These are phyloP conservation scores for Hypholoma fasciculare DNA, from an alignment of 768 basidiomycete species.

Conservation along the genomic window DNA sequence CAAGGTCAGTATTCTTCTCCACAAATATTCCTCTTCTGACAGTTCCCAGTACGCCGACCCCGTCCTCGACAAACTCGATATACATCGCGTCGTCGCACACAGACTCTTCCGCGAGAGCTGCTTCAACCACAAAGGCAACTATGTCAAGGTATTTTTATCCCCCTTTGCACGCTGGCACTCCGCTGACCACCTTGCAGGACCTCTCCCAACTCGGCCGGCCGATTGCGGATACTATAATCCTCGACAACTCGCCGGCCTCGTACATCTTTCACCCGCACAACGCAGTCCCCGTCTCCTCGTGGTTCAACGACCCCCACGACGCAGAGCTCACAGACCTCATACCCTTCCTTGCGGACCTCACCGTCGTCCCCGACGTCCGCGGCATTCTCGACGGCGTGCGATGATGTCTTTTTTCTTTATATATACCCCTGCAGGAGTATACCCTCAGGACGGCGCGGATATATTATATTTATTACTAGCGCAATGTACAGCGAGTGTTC, in stretches of 20 bases:
- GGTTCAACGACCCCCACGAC: slow-evolving; percentile 99
- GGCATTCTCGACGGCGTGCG: slow-evolving; percentile 87
- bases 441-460: slow-evolving; percentile 16
- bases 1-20: slow-evolving; percentile 59
- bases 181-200: slow-evolving; percentile 54
- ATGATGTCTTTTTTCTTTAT: slow-evolving; percentile 27
- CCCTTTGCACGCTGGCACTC: neutral
- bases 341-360: slow-evolving; percentile 91
- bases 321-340: slow-evolving; percentile 95
- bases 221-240: slow-evolving; percentile 92
- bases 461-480: slow-evolving; percentile 17
- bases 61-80: slow-evolving; percentile 94
- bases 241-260: slow-evolving; percentile 98
- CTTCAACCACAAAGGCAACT: slow-evolving; percentile 98
- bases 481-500: neutral
- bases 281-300: slow-evolving; percentile 97
- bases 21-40: slow-evolving; percentile 3
- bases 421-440: slow-evolving; percentile 22
- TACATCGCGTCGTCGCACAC: slow-evolving; percentile 89
- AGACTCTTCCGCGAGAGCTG: slow-evolving; percentile 97
- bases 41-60: slow-evolving; percentile 89
- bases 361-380: slow-evolving; percentile 83
- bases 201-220: slow-evolving; percentile 95
- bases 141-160: slow-evolving; percentile 77
- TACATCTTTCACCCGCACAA: slow-evolving; percentile 99